Base-by-base conservation (phyloP, 441 rosid genomes). In the Brassica balearica region DNA sequence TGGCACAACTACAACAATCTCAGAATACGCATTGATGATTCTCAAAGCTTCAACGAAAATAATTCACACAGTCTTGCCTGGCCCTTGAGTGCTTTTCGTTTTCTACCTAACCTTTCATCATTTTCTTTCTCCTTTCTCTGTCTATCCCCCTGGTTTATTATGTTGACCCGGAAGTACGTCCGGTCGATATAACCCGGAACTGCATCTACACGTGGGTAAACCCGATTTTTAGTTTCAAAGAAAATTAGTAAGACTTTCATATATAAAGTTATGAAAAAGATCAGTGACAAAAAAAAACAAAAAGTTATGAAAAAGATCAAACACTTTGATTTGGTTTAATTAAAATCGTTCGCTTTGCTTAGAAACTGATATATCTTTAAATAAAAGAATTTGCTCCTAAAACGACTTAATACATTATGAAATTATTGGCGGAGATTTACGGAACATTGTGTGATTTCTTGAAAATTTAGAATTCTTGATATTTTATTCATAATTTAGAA, bases 11-110 rank as follows among this genome's bases (percentile, higher is more conserved):
- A 55, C 32, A 2, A 64, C 15, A 73, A 14, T 27, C n/a, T 20
- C 11, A 53, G 41, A 62, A 29, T 29, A 62, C 9, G 41, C 67
- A 61, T 34, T 32, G 68, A 14, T 32, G 22, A 63, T 63, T 14
- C 36, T 12, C n/a, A 29, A 61, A 61, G 36, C 22, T 59, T 22
- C 34, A 27, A 29, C 64, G 12, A 32, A 32, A 32, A 36, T 3
- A 62, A 12, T 65, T 64, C 56, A 22, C 56, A 22, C 56, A n/a
- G 56, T n/a, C 56, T 48, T 43, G 56, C 76, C 72, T 65, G 69
- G 69, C 72, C 76, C 68, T 66, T 55, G 60, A 34, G 60, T 72
- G 76, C 81, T 9, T 64, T 60, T 65, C 72, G 11, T 72, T 25
- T 53, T 70, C 70, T 55, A 55, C 75, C 71, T 4, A n/a, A 48